Evolutionary conservation across 202 grass and related monocot genomes (phyloP), one percentile per base, ranked within the genome.

Genomic region (Zizania palustris): DNA sequence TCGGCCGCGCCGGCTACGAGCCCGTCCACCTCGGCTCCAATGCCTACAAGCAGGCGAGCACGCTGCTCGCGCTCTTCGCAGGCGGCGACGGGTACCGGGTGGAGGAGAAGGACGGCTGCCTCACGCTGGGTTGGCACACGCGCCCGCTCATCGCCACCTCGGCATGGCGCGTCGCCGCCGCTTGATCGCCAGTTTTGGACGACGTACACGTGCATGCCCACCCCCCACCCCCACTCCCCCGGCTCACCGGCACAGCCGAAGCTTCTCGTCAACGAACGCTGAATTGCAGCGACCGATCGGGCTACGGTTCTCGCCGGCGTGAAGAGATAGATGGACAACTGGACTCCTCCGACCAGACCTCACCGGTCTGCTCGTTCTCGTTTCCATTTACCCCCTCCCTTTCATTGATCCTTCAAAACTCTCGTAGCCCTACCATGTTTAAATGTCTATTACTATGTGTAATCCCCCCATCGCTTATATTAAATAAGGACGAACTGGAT

Each of bases 11-110:
- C 16, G 94, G 91, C 42, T 93, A 92, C 61, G 94, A 93, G 82
- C 85, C 91, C 4, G 90, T 93, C 7, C 93, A 89, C 79, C 84
- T 97, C 5, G 94, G 94, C 9, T 97, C 91, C 80, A 97, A 97
- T 60, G 94, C 94, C 39, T 97, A 84, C 88, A 93, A 88, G 81
- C 94, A 97, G 86, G 94, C 94, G 14, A 93, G 91, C 77, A 97
- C 90, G 80, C 86, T 97, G 45, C 86, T 97, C 21, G 91, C 91
- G 2, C 88, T 97, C 44, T 97, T 91, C 60, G 82, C 88, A 69
- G 86, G 94, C 51, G 94, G 94, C 49, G 94, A 97, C 11, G 94
- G 91, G n/a, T 97, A 93, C 88, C 71, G 83, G 72, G 91, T 97
- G 72, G 91, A 97, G 48, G 91, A 97, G 94, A 93, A 89, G 64